Evolutionary conservation across 192 early-diverging fungal genomes (phyloP).

Genomic region (Podila horticola): DNA sequence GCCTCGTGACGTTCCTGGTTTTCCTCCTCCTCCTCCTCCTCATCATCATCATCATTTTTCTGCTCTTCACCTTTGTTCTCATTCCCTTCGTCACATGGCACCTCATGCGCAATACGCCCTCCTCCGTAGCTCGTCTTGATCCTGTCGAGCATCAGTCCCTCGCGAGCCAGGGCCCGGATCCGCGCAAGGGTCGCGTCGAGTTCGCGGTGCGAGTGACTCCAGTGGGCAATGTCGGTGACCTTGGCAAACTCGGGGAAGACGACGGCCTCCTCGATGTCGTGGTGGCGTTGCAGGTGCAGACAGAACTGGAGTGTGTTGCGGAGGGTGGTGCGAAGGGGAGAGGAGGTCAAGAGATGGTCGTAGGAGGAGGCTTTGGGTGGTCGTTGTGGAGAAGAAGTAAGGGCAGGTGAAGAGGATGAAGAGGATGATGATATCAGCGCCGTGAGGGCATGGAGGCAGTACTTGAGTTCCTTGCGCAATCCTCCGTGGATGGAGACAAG

Average conservation of each 20-base stretch:
- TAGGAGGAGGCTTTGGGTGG: background rate
- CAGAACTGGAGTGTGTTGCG: background rate
- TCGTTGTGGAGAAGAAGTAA: background rate
- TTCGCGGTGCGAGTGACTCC: background rate
- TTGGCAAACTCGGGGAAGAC: conserved; percentile 4
- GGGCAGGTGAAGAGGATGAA: background rate
- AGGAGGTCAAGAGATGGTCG: background rate
- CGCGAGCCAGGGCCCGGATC: background rate
- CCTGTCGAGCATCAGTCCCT: background rate
- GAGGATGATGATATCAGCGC: background rate
- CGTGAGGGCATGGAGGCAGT: background rate
- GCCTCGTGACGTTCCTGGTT: background rate
- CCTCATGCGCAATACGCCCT: background rate
- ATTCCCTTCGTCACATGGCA: background rate
- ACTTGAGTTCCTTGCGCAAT: background rate
- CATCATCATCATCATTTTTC: background rate
- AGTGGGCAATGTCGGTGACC: conserved; percentile 4
- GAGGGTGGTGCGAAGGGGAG: background rate
- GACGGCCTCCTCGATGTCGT: background rate
- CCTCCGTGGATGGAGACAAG: background rate
- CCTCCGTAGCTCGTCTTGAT: background rate
- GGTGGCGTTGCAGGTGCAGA: background rate
- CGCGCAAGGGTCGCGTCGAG: background rate
- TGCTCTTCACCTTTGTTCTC: background rate
- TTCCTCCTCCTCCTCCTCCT: background rate